Base-by-base conservation (phyloP, 768 basidiomycete genomes). In the Termitomyces sp. region DNA sequence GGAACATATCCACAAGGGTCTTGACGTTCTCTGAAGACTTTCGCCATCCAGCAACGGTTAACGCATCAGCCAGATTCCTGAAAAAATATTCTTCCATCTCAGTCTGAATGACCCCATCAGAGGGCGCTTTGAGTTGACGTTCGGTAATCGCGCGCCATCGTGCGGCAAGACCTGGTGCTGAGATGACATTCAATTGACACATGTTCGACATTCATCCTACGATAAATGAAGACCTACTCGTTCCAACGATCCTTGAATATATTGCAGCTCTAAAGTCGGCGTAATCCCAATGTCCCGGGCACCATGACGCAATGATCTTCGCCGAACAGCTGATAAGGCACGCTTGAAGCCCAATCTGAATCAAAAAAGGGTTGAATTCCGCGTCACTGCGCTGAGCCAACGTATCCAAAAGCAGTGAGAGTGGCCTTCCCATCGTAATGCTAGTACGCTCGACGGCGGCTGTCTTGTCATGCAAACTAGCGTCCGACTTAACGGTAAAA, bases 271-370 rank as follows among this genome's bases (percentile, higher is more conserved):
- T 66, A 65, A 80, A 76, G 36, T 73, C 74, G 24, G 71, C 72
- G 45, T 78, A 77, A 20, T 78, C 77, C 78, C 76, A 79, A 57
- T 78, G 75, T 56, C 71, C 70, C 13, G 76, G 76, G 59, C 75
- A 78, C 78, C 78, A 79, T 36, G 79, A 74, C 63, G 70, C 70
- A 67, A 76, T 75, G 67, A 79, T 76, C 63, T 71, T 76, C 61
- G 67, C 68, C 58, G 74, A 76, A 59, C 74, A 78, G 52, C 70
- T 71, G 62, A 71, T 71, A 66, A 80, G 69, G 65, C 75, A 76
- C 22, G 74, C 76, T 69, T 55, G 53, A 40, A 55, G 39, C 18
- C 38, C 53, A n/a, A 55, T 55, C 53, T 55, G 53, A 28, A 40
- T 6, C 2, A 40, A 16, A 18, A 55, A 55, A 5, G 53, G 53